Evolutionary conservation across 139 green algal genomes (phyloP).

Genomic region (Chlamydomonas incerta): DNA sequence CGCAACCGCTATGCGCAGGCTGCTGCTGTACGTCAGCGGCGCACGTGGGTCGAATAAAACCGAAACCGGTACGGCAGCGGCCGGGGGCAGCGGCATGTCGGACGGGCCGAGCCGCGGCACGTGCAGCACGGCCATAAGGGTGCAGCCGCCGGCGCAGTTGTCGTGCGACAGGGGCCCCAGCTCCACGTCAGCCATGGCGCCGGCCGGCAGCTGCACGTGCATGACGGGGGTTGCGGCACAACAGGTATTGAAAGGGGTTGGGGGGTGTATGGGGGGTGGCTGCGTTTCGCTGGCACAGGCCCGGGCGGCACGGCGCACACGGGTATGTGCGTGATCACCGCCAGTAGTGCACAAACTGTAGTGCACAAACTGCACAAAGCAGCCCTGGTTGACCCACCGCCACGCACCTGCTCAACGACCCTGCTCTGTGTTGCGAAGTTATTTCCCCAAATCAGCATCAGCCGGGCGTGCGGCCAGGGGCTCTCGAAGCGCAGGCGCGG

Average conservation of each 20-base stretch:
- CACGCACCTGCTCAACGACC: neutral
- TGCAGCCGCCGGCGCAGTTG: constrained; percentile 50
- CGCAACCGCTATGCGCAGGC: neutral
- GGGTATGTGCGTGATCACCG: too few relatives aligned
- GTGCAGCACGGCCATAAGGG: constrained; percentile 23
- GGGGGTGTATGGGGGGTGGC: too few relatives aligned
- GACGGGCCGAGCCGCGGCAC: constrained; percentile 12
- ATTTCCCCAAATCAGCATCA: constrained; percentile 59
- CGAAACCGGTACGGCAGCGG: neutral
- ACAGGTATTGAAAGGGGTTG: too few relatives aligned
- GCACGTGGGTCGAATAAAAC: constrained; percentile 49
- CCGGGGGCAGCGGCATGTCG: neutral
- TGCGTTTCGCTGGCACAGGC: too few relatives aligned
- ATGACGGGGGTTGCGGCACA: too few relatives aligned
- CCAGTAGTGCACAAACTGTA: too few relatives aligned
- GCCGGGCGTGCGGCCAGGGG: constrained; percentile 44
- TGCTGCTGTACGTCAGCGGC: neutral
- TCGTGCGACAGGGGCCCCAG: constrained; percentile 24
- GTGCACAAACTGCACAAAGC: too few relatives aligned
- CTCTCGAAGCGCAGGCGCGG: constrained; percentile 42
- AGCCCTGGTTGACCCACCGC: too few relatives aligned
- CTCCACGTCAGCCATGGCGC: neutral
- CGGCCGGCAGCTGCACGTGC: constrained; percentile 19
- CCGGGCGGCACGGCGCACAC: too few relatives aligned
- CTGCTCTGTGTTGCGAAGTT: neutral